These are phyloP conservation scores for Euphorbia peplus DNA, from an alignment of 345 rosid species.

Conservation along the genomic window DNA sequence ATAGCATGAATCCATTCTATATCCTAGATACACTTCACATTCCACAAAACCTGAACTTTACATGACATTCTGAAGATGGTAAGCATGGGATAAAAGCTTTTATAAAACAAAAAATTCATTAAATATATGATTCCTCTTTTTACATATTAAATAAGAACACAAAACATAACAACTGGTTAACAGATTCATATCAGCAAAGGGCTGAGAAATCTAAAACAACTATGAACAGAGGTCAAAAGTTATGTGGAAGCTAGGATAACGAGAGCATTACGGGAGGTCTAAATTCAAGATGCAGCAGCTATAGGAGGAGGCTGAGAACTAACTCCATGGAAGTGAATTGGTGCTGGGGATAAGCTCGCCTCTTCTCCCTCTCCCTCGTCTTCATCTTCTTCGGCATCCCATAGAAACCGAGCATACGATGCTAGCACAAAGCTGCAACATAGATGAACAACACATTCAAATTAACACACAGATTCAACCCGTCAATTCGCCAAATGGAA, in stretches of 20 bases:
- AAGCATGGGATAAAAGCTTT: background rate
- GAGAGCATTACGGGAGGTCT: background rate
- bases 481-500: background rate
- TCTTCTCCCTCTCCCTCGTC: constrained; percentile 27
- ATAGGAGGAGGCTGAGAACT: constrained; percentile 31
- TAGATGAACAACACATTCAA: background rate
- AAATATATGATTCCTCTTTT: constrained; percentile 29
- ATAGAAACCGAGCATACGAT: constrained; percentile 81
- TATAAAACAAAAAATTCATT: constrained; percentile 24
- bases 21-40: no score
- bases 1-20: no score
- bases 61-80: no score
- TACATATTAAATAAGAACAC: constrained; percentile 27
- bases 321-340: constrained; percentile 37
- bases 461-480: background rate
- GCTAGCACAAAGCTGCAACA: constrained; percentile 76
- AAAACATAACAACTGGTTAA: constrained; percentile 12
- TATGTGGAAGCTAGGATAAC: constrained; percentile 30
- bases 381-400: constrained; percentile 79
- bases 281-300: constrained; percentile 56
- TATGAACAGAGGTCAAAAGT: constrained; percentile 36
- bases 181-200: constrained; percentile 7
- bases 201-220: constrained; percentile 12
- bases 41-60: no score
- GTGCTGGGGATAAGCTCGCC: constrained; percentile 22